These are phyloP conservation scores for Turnera subulata DNA, from an alignment of 345 rosid species.

Conservation along the genomic window DNA sequence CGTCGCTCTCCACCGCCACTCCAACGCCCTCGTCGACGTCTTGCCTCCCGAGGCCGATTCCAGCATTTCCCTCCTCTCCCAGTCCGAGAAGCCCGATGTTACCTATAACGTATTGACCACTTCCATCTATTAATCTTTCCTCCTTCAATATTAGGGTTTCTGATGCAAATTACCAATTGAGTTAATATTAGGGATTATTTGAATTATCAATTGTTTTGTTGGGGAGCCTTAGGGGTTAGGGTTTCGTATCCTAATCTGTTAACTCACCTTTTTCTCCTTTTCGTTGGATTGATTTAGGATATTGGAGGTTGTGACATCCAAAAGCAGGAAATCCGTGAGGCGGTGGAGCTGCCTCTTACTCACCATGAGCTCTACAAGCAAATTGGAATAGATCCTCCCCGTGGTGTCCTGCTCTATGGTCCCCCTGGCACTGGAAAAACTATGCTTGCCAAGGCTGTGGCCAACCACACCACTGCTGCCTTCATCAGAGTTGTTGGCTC, in stretches of 20 bases:
- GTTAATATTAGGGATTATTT: neutral
- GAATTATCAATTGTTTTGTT: neutral
- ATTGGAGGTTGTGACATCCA: slow-evolving; percentile 99
- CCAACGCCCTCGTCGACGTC: slow-evolving; percentile 94
- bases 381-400: slow-evolving; percentile 97
- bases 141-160: neutral
- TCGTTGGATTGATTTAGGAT: slow-evolving; percentile 38
- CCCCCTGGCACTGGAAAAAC: slow-evolving; percentile 99
- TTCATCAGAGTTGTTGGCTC: slow-evolving; percentile 99
- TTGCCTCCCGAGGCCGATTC: slow-evolving; percentile 99
- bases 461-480: slow-evolving; percentile 94
- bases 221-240: neutral
- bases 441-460: slow-evolving; percentile 99
- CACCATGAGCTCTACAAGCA: slow-evolving; percentile 94
- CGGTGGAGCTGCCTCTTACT: slow-evolving; percentile 93
- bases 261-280: neutral
- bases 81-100: slow-evolving; percentile 98
- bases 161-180: too few species aligned
- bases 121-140: too few species aligned
- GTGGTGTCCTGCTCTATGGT: slow-evolving; percentile 94
- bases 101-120: slow-evolving; percentile 62
- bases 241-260: neutral
- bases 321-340: slow-evolving; percentile 99
- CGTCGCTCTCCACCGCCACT: slow-evolving; percentile 95
- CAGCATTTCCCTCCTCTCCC: slow-evolving; percentile 90